Evolutionary conservation across 345 rosid genomes (phyloP).

Genomic region (Camelina neglecta): DNA sequence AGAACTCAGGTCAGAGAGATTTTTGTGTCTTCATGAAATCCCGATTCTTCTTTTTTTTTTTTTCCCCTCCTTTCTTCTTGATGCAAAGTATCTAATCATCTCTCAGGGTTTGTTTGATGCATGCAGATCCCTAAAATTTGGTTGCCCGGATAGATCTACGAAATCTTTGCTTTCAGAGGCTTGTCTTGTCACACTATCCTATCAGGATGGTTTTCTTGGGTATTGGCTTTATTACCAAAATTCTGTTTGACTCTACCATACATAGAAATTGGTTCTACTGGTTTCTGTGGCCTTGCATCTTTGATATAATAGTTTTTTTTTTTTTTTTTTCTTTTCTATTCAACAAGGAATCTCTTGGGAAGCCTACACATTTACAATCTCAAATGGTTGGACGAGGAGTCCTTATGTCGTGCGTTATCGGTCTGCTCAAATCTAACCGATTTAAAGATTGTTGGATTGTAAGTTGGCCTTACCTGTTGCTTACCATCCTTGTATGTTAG

Average conservation of each 20-base stretch:
- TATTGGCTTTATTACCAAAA: constrained; percentile 8
- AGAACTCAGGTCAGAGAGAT: constrained; percentile 58
- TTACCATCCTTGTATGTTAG: constrained; percentile 2
- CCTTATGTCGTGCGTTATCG: constrained; percentile 57
- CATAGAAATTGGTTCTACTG: constrained; percentile 4
- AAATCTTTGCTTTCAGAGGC: constrained; percentile 60
- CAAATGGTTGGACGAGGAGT: constrained; percentile 58
- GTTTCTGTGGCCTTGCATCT: constrained; percentile 18
- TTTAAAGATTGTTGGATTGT: constrained; percentile 86
- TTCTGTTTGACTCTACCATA: background rate
- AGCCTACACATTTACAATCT: constrained; percentile 70
- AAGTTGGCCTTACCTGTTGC: constrained; percentile 46
- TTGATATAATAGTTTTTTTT: constrained; percentile 21
- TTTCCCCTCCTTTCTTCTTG: too few species aligned
- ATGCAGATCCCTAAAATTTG: constrained; percentile 72
- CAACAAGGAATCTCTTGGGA: constrained; percentile 59
- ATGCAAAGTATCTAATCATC: background rate
- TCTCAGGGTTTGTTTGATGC: constrained; percentile 8
- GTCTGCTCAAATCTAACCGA: constrained; percentile 69
- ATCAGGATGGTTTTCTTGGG: constrained; percentile 10
- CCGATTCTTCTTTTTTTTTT: too few species aligned
- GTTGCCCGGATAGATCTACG: constrained; percentile 44
- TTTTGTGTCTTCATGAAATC: too few species aligned
- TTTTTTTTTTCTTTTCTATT: constrained; percentile 11
- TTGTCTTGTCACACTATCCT: constrained; percentile 61